These are phyloP conservation scores for Durotheca rogersii DNA, from an alignment of 495 filamentous ascomycete species.

Conservation along the genomic window DNA sequence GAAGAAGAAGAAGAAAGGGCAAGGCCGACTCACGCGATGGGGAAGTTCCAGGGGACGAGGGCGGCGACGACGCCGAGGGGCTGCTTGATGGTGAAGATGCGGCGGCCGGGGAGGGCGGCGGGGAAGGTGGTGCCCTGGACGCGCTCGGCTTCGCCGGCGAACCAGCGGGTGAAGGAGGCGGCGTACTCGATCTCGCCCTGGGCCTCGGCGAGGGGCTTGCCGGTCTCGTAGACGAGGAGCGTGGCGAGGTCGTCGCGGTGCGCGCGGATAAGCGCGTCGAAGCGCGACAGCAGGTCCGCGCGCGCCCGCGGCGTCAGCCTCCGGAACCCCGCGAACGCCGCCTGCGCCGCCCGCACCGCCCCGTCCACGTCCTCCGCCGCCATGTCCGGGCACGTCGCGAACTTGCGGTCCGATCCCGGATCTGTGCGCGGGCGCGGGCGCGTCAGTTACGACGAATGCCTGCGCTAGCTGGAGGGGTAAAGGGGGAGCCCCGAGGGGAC, in stretches of 20 bases:
- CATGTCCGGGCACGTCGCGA: constrained; percentile 64
- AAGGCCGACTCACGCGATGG: constrained; percentile 41
- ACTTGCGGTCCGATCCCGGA: constrained; percentile 64
- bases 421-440: constrained; percentile 38
- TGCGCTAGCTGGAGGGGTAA: too few relatives aligned
- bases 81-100: constrained; percentile 71
- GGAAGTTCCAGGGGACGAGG: constrained; percentile 64
- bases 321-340: constrained; percentile 61
- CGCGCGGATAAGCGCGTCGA: constrained; percentile 54
- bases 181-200: constrained; percentile 63
- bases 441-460: too few relatives aligned
- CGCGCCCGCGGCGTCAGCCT: constrained; percentile 61
- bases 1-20: too few relatives aligned
- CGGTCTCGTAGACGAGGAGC: constrained; percentile 63
- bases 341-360: constrained; percentile 59
- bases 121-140: constrained; percentile 61
- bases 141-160: constrained; percentile 68
- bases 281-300: constrained; percentile 63
- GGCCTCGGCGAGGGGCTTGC: constrained; percentile 62
- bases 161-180: constrained; percentile 63
- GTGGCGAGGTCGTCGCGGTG: constrained; percentile 57
- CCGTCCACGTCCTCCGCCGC: constrained; percentile 60
- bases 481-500: too few relatives aligned
- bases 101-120: constrained; percentile 58
- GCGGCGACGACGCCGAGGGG: constrained; percentile 55